Evolutionary conservation across 1,284 basidiomycete genomes (phyloP).

Genomic region (Tremellales sp.): DNA sequence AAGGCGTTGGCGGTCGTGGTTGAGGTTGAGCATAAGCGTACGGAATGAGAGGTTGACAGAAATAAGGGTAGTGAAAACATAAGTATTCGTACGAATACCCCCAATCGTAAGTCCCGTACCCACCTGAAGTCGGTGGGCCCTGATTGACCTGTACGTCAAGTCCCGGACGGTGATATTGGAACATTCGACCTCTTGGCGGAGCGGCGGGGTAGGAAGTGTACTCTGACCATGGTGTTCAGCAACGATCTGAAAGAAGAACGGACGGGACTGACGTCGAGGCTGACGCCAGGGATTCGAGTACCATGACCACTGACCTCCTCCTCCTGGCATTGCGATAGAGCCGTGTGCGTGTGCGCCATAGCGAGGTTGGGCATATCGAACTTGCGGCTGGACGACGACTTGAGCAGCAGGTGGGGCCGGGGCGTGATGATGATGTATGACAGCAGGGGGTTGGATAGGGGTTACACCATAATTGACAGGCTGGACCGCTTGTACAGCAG

Average conservation of each 20-base stretch:
- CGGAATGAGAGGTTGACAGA: slow-evolving; percentile 12
- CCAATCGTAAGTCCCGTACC: background rate
- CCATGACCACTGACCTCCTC: slow-evolving; percentile 34
- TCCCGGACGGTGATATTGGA: slow-evolving; percentile 32
- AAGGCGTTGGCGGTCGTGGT: slow-evolving; percentile 2
- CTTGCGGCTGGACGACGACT: background rate
- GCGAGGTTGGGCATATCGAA: slow-evolving; percentile 4
- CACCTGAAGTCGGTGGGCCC: slow-evolving; percentile 4
- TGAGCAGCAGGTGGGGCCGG: background rate
- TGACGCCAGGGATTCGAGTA: slow-evolving; percentile 22
- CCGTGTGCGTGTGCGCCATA: slow-evolving; percentile 23
- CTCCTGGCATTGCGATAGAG: slow-evolving; percentile 17
- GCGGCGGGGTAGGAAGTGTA: too few species aligned
- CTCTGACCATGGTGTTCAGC: background rate
- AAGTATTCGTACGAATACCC: slow-evolving; percentile 7
- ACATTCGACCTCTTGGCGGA: slow-evolving; percentile 4
- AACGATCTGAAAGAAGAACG: background rate
- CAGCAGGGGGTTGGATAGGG: background rate
- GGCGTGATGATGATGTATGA: slow-evolving; percentile 1
- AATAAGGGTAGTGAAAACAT: slow-evolving; percentile 12
- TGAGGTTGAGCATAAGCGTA: slow-evolving; percentile 1
- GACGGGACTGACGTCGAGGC: background rate
- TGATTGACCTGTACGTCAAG: slow-evolving; percentile 25
- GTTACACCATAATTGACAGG: too few species aligned
- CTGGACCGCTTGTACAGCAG: too few species aligned